phyloP scores from a whole-genome alignment of 345 rosid species.

The Lepidium sativum region DNA sequence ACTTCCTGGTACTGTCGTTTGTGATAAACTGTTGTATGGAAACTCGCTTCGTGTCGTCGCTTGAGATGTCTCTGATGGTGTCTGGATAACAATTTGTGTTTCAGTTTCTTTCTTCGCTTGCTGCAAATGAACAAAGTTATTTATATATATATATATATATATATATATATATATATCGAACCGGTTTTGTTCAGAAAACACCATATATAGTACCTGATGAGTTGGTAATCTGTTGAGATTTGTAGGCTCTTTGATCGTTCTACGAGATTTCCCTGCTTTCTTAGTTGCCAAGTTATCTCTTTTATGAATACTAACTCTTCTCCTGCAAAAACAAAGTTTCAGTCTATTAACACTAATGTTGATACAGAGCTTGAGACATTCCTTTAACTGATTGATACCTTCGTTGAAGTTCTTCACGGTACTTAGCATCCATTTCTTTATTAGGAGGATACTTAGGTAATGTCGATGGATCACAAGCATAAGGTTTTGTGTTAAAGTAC shows the following conservation, averaged over 20 bases:
- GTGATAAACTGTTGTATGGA: constrained; percentile 30
- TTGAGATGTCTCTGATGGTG: constrained; percentile 35
- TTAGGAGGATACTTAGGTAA: constrained; percentile 72
- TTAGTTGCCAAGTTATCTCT: constrained; percentile 31
- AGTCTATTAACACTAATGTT: background rate
- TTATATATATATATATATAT: too few species aligned
- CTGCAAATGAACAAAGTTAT: constrained; percentile 16
- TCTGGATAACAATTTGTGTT: constrained; percentile 24
- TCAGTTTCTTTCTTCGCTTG: constrained; percentile 31
- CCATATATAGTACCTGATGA: constrained; percentile 36
- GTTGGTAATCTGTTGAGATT: constrained; percentile 18
- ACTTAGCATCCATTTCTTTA: constrained; percentile 73
- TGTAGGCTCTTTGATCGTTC: constrained; percentile 28
- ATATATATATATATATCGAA: background rate
- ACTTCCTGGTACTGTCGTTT: constrained; percentile 35
- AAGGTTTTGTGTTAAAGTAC: constrained; percentile 59
- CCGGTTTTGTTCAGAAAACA: background rate
- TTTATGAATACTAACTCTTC: constrained; percentile 33
- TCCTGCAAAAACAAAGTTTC: constrained; percentile 32
- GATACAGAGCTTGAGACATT: background rate
- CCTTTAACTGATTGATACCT: constrained; percentile 1
- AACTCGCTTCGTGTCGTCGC: constrained; percentile 29
- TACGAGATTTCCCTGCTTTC: constrained; percentile 35
- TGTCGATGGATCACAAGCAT: constrained; percentile 61
- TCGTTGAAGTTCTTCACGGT: constrained; percentile 57